phyloP scores from a whole-genome alignment of 2,329 filamentous ascomycete species.

The Pyricularia sp. region DNA sequence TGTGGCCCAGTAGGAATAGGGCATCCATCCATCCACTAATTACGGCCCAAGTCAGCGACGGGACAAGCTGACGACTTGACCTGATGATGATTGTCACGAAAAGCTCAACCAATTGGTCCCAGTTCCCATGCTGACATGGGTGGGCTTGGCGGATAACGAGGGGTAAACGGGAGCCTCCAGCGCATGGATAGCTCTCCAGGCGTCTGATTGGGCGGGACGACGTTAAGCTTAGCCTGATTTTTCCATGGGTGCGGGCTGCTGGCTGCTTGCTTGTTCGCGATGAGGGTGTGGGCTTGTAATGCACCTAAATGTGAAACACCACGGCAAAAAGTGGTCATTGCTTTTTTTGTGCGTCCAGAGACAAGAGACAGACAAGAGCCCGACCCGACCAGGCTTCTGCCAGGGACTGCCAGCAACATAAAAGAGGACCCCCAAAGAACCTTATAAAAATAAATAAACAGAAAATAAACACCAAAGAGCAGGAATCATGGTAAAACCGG shows the following conservation, averaged over 20 bases:
- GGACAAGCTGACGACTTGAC: neutral
- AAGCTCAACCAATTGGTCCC: neutral
- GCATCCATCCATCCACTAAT: neutral
- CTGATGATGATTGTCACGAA: neutral
- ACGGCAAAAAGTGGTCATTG: neutral
- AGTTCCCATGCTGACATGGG: neutral
- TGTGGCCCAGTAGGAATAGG: neutral
- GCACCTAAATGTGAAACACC: conserved; percentile 14
- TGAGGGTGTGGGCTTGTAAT: neutral
- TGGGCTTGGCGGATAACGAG: neutral
- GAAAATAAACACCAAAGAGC: neutral
- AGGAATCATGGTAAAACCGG: neutral
- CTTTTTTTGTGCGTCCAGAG: neutral
- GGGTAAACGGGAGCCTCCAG: neutral
- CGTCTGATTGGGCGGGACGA: conserved; percentile 21
- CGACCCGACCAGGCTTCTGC: too few relatives aligned
- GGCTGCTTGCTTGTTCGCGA: neutral
- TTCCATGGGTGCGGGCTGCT: conserved; percentile 14
- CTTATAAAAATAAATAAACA: neutral
- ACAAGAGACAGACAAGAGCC: neutral
- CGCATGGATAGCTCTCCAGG: conserved; percentile 15
- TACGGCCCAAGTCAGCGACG: neutral
- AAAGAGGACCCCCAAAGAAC: neutral
- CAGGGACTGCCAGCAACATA: neutral
- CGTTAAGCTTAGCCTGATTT: conserved; percentile 22